Evolutionary conservation across 1,284 basidiomycete species (phyloP), one percentile per base, ranked within the genome.

Genomic region (Ceratobasidium sp.): DNA sequence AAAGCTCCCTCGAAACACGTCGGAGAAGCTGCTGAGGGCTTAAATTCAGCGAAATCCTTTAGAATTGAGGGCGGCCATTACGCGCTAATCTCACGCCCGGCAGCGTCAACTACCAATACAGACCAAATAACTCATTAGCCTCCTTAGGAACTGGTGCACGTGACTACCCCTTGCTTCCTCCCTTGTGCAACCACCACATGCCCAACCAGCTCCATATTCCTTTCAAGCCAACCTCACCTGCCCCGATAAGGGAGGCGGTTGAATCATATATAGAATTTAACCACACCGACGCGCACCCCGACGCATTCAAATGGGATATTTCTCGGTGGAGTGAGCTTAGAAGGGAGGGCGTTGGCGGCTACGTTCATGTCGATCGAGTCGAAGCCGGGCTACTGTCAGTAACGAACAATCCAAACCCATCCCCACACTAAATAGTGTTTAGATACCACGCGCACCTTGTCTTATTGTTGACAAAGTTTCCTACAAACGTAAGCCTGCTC

Each of bases 381-480:
- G 81, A 87, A 53, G 78, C 84, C 19, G 79, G 85, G 43, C 78
- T 89, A 59, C 83, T 83, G 90, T 90, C 77, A 76, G 84, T 83
- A 29, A 11, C 5, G 77, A 56, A 39, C 43, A 14, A 71, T 74
- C 56, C 27, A 43, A 19, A 72, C 64, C 72, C 74, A 39, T 19
- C 19, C 72, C 37, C 61, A 69, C 41, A 34, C 48, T 75, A 63
- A 76, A 68, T 29, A 69, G 51, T 76, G 53, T 76, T 49, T 79
- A 96, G 94, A 74, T 98, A 98, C 80, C 91, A 96, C 78, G 93
- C 95, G 2, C 95, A 97, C 82, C 88, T 98, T 54, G 85, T 87
- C 1, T 94, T 92, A 77, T 87, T 96, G 31, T 83, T 92, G 53
- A 88, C 88, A 7, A 93, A 93, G 79, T 83, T 93, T 27, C 90